Base-by-base conservation (phyloP, 305 asterid genomes). In the Fraxinus velutina region DNA sequence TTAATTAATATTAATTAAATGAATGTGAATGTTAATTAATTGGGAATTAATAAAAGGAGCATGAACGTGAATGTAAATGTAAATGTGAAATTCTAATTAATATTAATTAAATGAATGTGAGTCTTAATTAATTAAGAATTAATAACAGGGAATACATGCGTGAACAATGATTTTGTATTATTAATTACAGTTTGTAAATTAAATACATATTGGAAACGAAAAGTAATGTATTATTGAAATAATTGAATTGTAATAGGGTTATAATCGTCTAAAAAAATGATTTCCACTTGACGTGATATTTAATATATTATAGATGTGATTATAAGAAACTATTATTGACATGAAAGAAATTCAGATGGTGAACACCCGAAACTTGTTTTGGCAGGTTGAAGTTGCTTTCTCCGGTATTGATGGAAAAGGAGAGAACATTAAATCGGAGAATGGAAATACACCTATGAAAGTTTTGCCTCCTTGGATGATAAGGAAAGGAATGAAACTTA, bases 391-490 rank as follows among this genome's bases (percentile, higher is more conserved):
- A 86, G 96, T 94, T 86, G 93, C 92, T 34, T 90, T 96, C 86
- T 87, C 96, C 33, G 99, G 96, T 44, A 78, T 87, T 75, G 98
- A 94, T 77, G 97, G 90, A 7, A 92, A 92, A 82, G 97, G 91
- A 84, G 92, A 87, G 12, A 68, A 85, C 76, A 89, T 86, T 78
- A 89, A 92, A 85, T 78, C 89, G 57, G 88, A 87, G 83, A 86
- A 84, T 86, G 52, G 87, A 50, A 88, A 62, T 83, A 52, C 90
- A 66, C 93, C 93, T 24, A 87, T 79, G 91, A 94, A 96, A 89
- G 91, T 92, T 42, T 90, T 94, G 88, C 99, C 99, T 82, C 97
- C 98, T 30, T 96, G 98, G 99, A 94, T 96, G 99, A 91, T 96
- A 79, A 93, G 77, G 88, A 86, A 90, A 84, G 98, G 98, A 78